Evolutionary conservation across 1,139 yeast species (phyloP).

Genomic region (Kodamaea derodonti): DNA sequence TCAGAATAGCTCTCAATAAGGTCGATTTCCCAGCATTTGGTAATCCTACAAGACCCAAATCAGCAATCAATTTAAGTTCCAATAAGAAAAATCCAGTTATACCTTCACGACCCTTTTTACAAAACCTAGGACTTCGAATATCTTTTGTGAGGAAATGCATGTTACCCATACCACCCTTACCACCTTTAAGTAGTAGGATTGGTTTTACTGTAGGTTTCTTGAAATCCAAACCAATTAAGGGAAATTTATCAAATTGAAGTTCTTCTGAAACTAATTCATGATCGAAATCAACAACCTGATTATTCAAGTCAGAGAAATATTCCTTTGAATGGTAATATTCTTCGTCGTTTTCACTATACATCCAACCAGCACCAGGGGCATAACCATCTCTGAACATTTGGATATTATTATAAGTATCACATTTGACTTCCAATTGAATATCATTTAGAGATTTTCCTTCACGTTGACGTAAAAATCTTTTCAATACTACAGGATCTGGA

Average conservation of each 20-base stretch:
- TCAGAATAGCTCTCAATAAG: constrained; percentile 78
- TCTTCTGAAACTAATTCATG: constrained; percentile 59
- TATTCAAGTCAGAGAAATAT: constrained; percentile 61
- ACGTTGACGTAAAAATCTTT: constrained; percentile 32
- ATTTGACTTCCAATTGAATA: constrained; percentile 24
- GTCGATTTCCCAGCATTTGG: constrained; percentile 98
- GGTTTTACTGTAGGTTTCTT: constrained; percentile 63
- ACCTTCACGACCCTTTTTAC: constrained; percentile 74
- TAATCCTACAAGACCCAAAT: constrained; percentile 86
- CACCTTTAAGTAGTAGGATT: constrained; percentile 72
- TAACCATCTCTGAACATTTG: constrained; percentile 59
- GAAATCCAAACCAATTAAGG: constrained; percentile 76
- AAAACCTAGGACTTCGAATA: constrained; percentile 84
- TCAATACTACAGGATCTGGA: constrained; percentile 60
- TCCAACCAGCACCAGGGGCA: constrained; percentile 80
- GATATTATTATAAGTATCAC: constrained; percentile 33
- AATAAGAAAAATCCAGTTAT: constrained; percentile 65
- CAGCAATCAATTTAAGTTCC: constrained; percentile 86
- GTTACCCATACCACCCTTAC: constrained; percentile 92
- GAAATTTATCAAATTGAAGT: constrained; percentile 61
- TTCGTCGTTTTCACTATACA: constrained; percentile 70
- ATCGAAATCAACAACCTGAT: constrained; percentile 64
- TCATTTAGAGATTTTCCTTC: constrained; percentile 24
- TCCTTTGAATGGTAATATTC: constrained; percentile 62
- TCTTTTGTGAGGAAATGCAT: constrained; percentile 86